Evolutionary conservation across 2,329 filamentous ascomycete species (phyloP), one percentile per base, ranked within the genome.

Genomic region (Talaromyces sp.): DNA sequence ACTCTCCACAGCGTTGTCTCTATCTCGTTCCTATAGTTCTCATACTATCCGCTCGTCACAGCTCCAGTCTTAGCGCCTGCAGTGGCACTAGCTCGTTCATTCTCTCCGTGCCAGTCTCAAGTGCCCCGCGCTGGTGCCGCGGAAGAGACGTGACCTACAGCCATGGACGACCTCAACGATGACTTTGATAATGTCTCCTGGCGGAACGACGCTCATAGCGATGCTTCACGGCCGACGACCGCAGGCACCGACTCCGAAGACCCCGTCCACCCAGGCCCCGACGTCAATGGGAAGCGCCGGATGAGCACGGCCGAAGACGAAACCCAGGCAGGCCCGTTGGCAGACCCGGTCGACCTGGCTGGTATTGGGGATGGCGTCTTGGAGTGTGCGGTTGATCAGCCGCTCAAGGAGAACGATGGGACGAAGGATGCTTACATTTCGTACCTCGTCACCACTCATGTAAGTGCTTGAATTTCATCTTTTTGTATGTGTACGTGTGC

Each of bases 381-480:
- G 50, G 89, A 96, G 71, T 97, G 92, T 73, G 86, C 80, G 19
- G 93, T 99, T 19, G 85, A 86, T 58, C 85, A 88, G 61, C 92
- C 94, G 21, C 84, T 93, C 75, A 97, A 97, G 77, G 94, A 97
- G 80, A 94, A 93, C 70, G 91, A 97, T 70, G 93, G 94, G 54
- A 95, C 92, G 61, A 97, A 97, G 76, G 94, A 97, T 76, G 89
- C 91, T 58, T 99, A 96, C 78, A 89, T 97, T 61, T 97, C 94
- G 11, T 99, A 99, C 74, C 82, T 95, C 55, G 90, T 99, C 65
- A 94, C 90, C 51, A 97, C 94, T 57, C 83, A 92, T 77, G 92
- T 96, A 80, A 57, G 80, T 75, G 26, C 53, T 58, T 60, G 73
- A 67, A 54, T 55, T 35, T 12, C 52, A 43, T 38, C 43, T 38